Conservation (phyloP, 768 basidiomycete genomes). For the Hericium rajendrae region DNA sequence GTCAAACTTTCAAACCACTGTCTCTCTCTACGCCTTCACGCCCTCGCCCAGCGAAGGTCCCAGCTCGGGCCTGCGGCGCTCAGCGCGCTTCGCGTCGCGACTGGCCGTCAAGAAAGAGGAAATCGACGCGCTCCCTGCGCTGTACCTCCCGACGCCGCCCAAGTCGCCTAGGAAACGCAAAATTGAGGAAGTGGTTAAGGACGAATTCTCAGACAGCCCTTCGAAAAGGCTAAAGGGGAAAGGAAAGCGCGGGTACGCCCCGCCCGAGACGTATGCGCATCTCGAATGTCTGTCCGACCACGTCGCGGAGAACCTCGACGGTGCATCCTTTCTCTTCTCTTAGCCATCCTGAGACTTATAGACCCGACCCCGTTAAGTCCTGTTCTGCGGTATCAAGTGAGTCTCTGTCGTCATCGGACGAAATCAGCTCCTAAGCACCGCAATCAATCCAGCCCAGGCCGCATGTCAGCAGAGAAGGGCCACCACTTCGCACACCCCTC, state of each 20-base stretch:
- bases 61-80: background rate
- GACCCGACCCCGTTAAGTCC: slow-evolving; percentile 36
- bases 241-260: slow-evolving; percentile 33
- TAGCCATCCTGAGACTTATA: no score
- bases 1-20: background rate
- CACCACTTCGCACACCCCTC: slow-evolving; percentile 75
- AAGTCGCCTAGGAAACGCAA: background rate
- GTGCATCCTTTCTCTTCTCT: no score
- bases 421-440: background rate
- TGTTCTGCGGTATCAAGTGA: slow-evolving; percentile 85
- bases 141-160: background rate
- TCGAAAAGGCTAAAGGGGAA: background rate
- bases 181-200: background rate
- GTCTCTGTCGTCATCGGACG: slow-evolving; percentile 6
- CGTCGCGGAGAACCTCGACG: slow-evolving; percentile 42
- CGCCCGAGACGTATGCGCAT: slow-evolving; percentile 44
- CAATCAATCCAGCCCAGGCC: slow-evolving; percentile 42
- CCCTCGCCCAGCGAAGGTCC: background rate
- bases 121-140: background rate
- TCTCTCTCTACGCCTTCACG: background rate
- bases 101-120: background rate
- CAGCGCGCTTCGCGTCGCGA: background rate
- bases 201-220: background rate
- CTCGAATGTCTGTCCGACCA: slow-evolving; percentile 43
- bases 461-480: slow-evolving; percentile 55